Conservation (phyloP, 192 early-diverging fungal genomes). For the Coemansia brasiliensis region DNA sequence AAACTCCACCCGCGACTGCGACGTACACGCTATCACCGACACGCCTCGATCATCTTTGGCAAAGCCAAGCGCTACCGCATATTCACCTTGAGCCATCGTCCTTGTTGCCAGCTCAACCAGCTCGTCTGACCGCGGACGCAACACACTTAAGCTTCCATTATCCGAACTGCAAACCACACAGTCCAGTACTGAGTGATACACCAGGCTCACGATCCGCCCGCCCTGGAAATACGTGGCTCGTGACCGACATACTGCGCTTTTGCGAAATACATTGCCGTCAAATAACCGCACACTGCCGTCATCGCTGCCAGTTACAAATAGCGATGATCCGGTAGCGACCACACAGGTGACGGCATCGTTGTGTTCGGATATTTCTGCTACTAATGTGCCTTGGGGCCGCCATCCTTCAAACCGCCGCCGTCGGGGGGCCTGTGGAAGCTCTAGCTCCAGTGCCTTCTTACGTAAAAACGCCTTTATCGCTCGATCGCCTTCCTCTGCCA, state of each 20-base stretch:
- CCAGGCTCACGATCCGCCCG: conserved; percentile 72
- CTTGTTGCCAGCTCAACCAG: conserved; percentile 19
- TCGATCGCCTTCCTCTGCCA: not conserved
- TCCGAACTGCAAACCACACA: conserved; percentile 77
- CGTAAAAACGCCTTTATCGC: conserved; percentile 43
- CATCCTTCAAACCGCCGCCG: conserved; percentile 55
- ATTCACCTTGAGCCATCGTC: conserved; percentile 16
- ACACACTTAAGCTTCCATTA: conserved; percentile 79
- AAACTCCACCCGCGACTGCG: conserved; percentile 45
- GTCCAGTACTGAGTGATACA: conserved; percentile 75
- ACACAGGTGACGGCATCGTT: conserved; percentile 73
- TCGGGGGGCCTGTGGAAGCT: conserved; percentile 37
- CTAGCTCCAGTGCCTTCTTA: conserved; percentile 59
- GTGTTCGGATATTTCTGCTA: conserved; percentile 84
- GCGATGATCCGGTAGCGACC: conserved; percentile 65
- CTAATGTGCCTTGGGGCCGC: conserved; percentile 75
- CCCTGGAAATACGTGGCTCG: conserved; percentile 69
- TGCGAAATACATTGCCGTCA: conserved; percentile 77
- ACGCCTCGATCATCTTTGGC: conserved; percentile 18
- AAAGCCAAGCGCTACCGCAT: conserved; percentile 23
- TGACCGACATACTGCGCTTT: conserved; percentile 80
- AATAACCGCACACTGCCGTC: conserved; percentile 84
- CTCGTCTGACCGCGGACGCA: conserved; percentile 47
- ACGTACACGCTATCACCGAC: conserved; percentile 35
- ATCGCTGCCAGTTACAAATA: conserved; percentile 81